phyloP scores from a whole-genome alignment of 345 rosid species.

The Eucalyptus pauciflora region DNA sequence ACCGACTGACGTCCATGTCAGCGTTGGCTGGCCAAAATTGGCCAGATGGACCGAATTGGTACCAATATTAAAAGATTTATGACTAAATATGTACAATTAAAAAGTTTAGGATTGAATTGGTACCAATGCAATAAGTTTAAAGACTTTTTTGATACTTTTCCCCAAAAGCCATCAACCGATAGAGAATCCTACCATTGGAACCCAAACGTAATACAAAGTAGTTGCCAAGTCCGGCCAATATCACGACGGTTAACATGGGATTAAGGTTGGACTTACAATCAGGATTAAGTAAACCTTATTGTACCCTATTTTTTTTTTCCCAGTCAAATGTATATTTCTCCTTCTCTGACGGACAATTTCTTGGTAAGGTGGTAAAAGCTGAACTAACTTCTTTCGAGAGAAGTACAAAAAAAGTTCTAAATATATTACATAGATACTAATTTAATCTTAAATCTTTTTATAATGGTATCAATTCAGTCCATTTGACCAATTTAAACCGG shows the following conservation, averaged over 20 bases:
- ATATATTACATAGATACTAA: accelerated
- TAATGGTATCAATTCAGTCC: too few species aligned
- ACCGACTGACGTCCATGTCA: too few species aligned
- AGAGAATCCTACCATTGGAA: not conserved
- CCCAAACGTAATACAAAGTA: not conserved
- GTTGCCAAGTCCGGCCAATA: not conserved
- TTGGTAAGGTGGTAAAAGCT: not conserved
- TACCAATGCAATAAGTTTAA: too few species aligned
- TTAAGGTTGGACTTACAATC: not conserved
- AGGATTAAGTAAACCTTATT: not conserved
- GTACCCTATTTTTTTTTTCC: not conserved
- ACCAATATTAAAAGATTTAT: too few species aligned
- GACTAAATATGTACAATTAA: too few species aligned
- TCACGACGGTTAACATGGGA: not conserved
- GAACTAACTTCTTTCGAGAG: not conserved
- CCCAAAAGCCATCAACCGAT: not conserved
- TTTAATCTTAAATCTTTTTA: too few species aligned
- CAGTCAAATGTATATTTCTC: not conserved
- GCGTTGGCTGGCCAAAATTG: too few species aligned
- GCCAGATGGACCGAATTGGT: too few species aligned
- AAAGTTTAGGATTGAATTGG: too few species aligned
- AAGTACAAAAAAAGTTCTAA: too few species aligned
- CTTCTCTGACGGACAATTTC: not conserved
- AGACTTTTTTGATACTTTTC: too few species aligned
- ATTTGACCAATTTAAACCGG: accelerated